Base-by-base conservation (phyloP, 148 eudicot species). In the Vaccinium darrowii region DNA sequence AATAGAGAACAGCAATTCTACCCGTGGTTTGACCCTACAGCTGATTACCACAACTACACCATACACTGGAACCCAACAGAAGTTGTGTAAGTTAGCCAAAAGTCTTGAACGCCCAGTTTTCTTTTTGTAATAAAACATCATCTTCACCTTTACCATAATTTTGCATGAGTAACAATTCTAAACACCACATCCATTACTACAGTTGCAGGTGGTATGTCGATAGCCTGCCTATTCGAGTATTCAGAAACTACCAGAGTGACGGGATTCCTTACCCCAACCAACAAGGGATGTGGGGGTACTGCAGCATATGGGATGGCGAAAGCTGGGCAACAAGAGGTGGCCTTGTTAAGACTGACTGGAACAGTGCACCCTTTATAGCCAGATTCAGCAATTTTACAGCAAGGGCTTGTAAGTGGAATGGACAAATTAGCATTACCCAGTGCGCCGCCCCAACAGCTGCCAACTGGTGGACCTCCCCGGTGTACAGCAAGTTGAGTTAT, bases 271-370 rank as follows among this genome's bases (percentile, higher is more conserved):
- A 83, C 85, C 94, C 94, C 11, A 90, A 88, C 72, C 78, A 87
- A 77, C 94, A 90, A 78, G 92, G 92, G 54, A 90, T 92, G 94
- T 79, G 82, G 27, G 87, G 85, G 0, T 90, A 90, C 53, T 84
- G 91, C 51, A 95, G 94, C 89, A 79, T 93, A 2, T 95, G 96
- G 96, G 88, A 92, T 39, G 96, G 94, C 0, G 94, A 95, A 51
- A 84, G 89, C 65, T 95, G 95, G 96, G 98, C 94, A 33, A 94
- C 94, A 23, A 88, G 92, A 85, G 92, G 94, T 16, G 97, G 94
- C 12, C 88, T 79, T 1, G 85, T 88, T 49, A 92, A 90, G 85
- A 94, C 88, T 18, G 90, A 95, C 83, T 93, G 95, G 97, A 85
- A 43, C 1, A 62, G 81, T 21, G 90, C 92, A 54, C 95, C 95